Evolutionary conservation across 2,329 filamentous ascomycete species (phyloP), one percentile per base, ranked within the genome.

Genomic region (Aureobasidium subglaciale): DNA sequence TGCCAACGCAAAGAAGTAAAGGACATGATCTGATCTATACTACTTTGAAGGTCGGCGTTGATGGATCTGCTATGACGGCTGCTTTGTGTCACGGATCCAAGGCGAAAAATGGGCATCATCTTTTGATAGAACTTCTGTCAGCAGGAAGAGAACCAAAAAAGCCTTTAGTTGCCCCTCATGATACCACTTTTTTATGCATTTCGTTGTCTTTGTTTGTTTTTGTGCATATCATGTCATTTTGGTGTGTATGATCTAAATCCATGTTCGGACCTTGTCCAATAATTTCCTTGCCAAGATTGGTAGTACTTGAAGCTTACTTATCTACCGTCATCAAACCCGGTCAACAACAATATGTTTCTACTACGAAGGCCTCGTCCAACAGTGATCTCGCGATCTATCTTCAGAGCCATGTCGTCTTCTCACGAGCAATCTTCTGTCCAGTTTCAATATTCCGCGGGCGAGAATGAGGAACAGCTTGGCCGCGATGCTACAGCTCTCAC

Each of bases 1-100:
- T 73, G 80, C 79, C 71, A 70, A 75, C 64, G 83, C 84, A 76
- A 92, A 92, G 87, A 92, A 93, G 86, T 92, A 90, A 67, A 67
- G 25, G 48, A 48, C 25, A 41, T 34, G 25, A 56, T 27, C 13
- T 30, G 15, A 27, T 40, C 32, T 35, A 18, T 24, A 22, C 15
- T 22, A 18, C 43, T 15, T 25, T 56, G 20, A 45, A 49, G 35
- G 35, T 38, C 35, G 54, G 50, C 42, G 42, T 56, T 56, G 43
- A 40, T 56, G 42, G 54, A 49, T 40, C 35, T 56, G 54, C 42
- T 49, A 49, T 56, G 41, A 49, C 42, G 54, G 54, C 54, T 56
- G 54, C 34, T 49, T 43, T 54, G 42, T 48, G 54, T 48, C 54
- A 35, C 16, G 29, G 10, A 30, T 53, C 43, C 35, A 29, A 9